These are phyloP conservation scores for Xylaria venustula DNA, from an alignment of 495 filamentous ascomycete species.

Conservation along the genomic window DNA sequence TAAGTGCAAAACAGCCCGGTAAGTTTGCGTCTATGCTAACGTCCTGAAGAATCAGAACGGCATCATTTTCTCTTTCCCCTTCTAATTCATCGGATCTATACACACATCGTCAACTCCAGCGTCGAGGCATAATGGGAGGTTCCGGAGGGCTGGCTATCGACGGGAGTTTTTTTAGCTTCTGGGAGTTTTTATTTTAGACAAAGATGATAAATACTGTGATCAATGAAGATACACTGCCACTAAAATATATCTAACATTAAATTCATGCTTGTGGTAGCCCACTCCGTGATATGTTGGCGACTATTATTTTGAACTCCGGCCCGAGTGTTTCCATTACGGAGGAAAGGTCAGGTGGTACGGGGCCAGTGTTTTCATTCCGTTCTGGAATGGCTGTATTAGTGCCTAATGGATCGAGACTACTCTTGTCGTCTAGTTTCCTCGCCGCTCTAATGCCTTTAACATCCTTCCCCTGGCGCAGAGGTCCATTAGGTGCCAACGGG, in stretches of 20 bases:
- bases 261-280: conserved; percentile 2
- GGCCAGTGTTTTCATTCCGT: conserved; percentile 6
- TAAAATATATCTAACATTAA: not conserved
- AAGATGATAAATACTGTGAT: not conserved
- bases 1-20: not conserved
- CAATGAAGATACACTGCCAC: not conserved
- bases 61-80: no score
- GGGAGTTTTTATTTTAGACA: not conserved
- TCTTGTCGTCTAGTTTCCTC: conserved; percentile 46
- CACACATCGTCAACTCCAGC: not conserved
- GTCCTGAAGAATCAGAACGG: no score
- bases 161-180: not conserved
- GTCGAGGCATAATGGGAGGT: not conserved
- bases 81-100: not conserved
- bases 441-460: conserved; percentile 48
- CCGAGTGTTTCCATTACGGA: conserved; percentile 38
- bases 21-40: no score
- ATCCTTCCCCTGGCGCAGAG: conserved; percentile 49
- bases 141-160: not conserved
- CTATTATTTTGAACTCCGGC: conserved; percentile 31
- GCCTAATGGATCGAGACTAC: conserved; percentile 32
- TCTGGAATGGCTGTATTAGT: conserved; percentile 14
- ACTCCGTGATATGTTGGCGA: conserved; percentile 23
- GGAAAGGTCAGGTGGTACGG: conserved; percentile 34
- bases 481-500: conserved; percentile 44